Conservation (phyloP, 2,329 filamentous ascomycete genomes). For the Paecilomyces dactylethromorphus region DNA sequence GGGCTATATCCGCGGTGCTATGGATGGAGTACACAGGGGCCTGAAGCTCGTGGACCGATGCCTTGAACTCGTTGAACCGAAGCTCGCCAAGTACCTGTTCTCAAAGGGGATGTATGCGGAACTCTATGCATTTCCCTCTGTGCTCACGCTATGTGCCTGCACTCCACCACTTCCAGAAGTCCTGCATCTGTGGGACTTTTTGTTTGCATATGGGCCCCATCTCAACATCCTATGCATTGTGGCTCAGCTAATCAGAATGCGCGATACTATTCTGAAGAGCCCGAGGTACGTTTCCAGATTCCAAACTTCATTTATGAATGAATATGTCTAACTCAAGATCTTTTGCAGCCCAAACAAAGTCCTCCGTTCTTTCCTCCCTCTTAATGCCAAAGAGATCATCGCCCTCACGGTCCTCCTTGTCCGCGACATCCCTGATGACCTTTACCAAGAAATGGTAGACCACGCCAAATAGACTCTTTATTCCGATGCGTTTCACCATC, state of each 20-base stretch:
- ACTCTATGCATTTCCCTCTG: constrained; percentile 93
- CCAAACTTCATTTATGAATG: not conserved
- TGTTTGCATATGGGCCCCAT: constrained; percentile 93
- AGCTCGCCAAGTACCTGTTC: constrained; percentile 75
- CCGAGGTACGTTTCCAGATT: constrained; percentile 58
- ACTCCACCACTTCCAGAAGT: constrained; percentile 94
- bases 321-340: constrained; percentile 7
- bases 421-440: constrained; percentile 79
- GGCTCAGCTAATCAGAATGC: constrained; percentile 82
- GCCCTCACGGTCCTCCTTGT: constrained; percentile 79
- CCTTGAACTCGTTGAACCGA: constrained; percentile 82
- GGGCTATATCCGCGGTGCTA: constrained; percentile 87
- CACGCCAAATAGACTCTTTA: constrained; percentile 56
- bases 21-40: constrained; percentile 94
- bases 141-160: constrained; percentile 89
- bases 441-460: constrained; percentile 82
- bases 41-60: constrained; percentile 88
- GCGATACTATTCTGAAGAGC: constrained; percentile 75
- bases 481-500: not conserved
- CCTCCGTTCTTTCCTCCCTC: constrained; percentile 75
- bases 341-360: constrained; percentile 78
- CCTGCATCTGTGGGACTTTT: constrained; percentile 87
- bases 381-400: constrained; percentile 79
- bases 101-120: constrained; percentile 84
- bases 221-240: constrained; percentile 95